Conservation (phyloP, 139 green algal genomes). For the Chlamydomonas sphaeroides region DNA sequence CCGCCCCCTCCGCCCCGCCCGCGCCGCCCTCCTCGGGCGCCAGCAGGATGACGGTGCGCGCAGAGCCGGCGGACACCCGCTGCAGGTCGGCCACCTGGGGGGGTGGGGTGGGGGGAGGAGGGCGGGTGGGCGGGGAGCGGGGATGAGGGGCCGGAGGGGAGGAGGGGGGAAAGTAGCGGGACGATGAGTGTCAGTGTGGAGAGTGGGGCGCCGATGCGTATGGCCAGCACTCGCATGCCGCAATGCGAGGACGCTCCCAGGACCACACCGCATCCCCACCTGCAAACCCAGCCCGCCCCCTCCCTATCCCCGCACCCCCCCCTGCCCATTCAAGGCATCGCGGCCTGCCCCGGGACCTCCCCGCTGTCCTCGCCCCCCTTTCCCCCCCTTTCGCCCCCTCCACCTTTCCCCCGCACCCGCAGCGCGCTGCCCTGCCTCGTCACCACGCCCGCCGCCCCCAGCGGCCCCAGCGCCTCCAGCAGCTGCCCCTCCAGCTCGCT, state of each 20-base stretch:
- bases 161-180: too few relatives aligned
- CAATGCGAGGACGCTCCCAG: neutral
- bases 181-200: too few relatives aligned
- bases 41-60: slow-evolving; percentile 55
- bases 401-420: neutral
- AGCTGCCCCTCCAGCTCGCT: neutral
- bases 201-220: too few relatives aligned
- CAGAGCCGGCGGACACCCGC: slow-evolving; percentile 42
- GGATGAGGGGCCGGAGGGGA: too few relatives aligned
- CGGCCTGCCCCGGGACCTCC: too few relatives aligned
- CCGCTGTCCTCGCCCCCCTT: neutral
- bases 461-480: slow-evolving; percentile 19
- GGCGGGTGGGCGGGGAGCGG: too few relatives aligned
- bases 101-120: too few relatives aligned
- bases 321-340: too few relatives aligned
- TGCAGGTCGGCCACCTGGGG: slow-evolving; percentile 46
- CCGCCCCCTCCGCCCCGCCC: neutral
- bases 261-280: too few relatives aligned
- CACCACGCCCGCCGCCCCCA: slow-evolving; percentile 26
- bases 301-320: too few relatives aligned
- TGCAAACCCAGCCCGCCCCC: too few relatives aligned
- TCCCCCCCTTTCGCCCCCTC: neutral
- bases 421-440: slow-evolving; percentile 41
- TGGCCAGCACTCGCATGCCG: too few relatives aligned
- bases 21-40: slow-evolving; percentile 34